phyloP scores from a whole-genome alignment of 805 yeast genomes.

The Huiozyma naganishii region DNA sequence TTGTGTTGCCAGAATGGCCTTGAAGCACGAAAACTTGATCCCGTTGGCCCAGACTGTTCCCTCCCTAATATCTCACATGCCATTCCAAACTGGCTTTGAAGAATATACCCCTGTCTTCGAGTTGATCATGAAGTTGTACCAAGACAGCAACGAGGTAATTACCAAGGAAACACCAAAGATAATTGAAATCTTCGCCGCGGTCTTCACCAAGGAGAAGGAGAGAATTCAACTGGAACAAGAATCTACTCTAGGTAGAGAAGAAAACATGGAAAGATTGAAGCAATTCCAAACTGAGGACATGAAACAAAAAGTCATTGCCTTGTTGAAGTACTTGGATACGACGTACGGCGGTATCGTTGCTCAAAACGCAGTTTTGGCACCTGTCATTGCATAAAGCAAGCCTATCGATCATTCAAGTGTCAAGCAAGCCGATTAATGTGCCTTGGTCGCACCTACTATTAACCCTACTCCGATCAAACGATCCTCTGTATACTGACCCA shows the following conservation, averaged over 20 bases:
- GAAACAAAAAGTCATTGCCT: conserved; percentile 51
- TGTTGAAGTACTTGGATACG: conserved; percentile 62
- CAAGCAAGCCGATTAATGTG: neutral
- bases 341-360: conserved; percentile 56
- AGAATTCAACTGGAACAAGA: conserved; percentile 57
- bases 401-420: neutral
- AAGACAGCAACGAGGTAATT: conserved; percentile 45
- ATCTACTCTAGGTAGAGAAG: conserved; percentile 79
- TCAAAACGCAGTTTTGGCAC: conserved; percentile 28
- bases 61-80: conserved; percentile 63
- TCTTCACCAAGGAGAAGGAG: conserved; percentile 68
- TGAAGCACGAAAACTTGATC: conserved; percentile 58
- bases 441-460: too few relatives aligned
- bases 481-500: neutral
- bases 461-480: too few relatives aligned
- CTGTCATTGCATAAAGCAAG: conserved; percentile 24
- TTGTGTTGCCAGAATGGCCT: conserved; percentile 86
- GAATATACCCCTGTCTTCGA: conserved; percentile 88
- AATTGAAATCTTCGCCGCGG: conserved; percentile 55
- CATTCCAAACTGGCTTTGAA: conserved; percentile 79
- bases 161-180: conserved; percentile 47
- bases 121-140: conserved; percentile 62
- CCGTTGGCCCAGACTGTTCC: conserved; percentile 75
- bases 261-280: conserved; percentile 61
- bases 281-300: conserved; percentile 68